Conservation (phyloP, 306 rosid species). For the Delonix regia region DNA sequence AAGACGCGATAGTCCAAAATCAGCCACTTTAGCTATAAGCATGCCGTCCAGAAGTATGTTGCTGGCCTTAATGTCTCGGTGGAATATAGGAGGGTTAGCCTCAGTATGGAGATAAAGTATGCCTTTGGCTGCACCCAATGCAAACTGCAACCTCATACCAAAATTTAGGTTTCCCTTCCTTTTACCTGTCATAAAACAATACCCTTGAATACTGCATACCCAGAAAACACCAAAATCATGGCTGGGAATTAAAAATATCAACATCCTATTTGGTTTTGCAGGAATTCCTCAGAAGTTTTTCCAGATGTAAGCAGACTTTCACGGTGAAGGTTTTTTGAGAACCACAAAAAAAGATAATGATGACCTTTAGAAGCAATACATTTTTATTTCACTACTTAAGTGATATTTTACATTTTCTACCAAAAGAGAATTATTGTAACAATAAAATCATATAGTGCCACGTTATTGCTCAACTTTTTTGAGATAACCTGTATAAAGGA, state of each 20-base stretch:
- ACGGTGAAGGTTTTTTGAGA: not conserved
- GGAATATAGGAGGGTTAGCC: constrained; percentile 95
- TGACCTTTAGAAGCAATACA: not conserved
- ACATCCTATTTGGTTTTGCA: not conserved
- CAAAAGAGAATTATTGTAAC: not conserved
- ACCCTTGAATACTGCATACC: constrained; percentile 13
- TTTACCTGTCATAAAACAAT: constrained; percentile 55
- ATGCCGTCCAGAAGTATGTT: constrained; percentile 83
- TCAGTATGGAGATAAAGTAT: constrained; percentile 86
- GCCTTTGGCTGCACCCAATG: constrained; percentile 89
- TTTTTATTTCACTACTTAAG: not conserved
- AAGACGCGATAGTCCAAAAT: constrained; percentile 90
- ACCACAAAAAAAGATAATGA: not conserved
- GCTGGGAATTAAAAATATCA: not conserved
- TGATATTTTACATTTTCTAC: not conserved
- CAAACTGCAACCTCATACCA: constrained; percentile 61
- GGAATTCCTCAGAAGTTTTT: not conserved
- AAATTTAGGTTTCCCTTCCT: constrained; percentile 52
- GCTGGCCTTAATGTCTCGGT: constrained; percentile 87
- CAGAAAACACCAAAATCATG: constrained; percentile 21
- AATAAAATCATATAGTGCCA: not conserved
- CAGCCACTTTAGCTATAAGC: constrained; percentile 80
- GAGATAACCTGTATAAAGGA: not conserved
- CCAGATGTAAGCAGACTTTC: not conserved
- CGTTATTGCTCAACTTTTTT: not conserved